Conservation (phyloP, 2,329 filamentous ascomycete genomes). For the Ambrosiella beaveri region DNA sequence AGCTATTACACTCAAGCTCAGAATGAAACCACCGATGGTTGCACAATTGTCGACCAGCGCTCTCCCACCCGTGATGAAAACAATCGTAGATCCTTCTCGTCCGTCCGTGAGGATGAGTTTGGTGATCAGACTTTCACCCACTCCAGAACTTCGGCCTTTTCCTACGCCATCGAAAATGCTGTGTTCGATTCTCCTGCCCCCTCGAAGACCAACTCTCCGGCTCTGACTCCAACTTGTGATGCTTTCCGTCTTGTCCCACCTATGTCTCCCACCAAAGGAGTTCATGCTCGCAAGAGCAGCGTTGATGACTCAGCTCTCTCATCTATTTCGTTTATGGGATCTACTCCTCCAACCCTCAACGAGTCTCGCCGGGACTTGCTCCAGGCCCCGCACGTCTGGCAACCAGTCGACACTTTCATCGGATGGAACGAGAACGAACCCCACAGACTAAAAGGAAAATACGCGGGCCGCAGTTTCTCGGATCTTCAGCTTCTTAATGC, state of each 20-base stretch:
- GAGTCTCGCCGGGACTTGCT: neutral
- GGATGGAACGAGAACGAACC: conserved; percentile 44
- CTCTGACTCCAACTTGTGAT: conserved; percentile 27
- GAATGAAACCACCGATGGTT: neutral
- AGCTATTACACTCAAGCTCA: neutral
- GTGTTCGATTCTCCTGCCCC: conserved; percentile 32
- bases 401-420: conserved; percentile 38
- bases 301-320: neutral
- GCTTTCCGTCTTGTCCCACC: conserved; percentile 32
- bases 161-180: conserved; percentile 30
- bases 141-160: conserved; percentile 44
- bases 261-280: neutral
- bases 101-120: conserved; percentile 41
- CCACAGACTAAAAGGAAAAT: conserved; percentile 31
- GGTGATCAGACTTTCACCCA: conserved; percentile 46
- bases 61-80: conserved; percentile 7
- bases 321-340: conserved; percentile 19
- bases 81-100: conserved; percentile 40
- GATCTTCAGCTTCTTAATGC: conserved; percentile 39
- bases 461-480: conserved; percentile 43
- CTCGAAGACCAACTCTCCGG: conserved; percentile 32
- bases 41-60: neutral
- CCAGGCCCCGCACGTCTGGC: conserved; percentile 34
- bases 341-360: too few relatives aligned
- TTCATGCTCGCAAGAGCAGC: neutral